phyloP scores from a whole-genome alignment of 164 flowering plant genomes.

The Tetracentron sinense region DNA sequence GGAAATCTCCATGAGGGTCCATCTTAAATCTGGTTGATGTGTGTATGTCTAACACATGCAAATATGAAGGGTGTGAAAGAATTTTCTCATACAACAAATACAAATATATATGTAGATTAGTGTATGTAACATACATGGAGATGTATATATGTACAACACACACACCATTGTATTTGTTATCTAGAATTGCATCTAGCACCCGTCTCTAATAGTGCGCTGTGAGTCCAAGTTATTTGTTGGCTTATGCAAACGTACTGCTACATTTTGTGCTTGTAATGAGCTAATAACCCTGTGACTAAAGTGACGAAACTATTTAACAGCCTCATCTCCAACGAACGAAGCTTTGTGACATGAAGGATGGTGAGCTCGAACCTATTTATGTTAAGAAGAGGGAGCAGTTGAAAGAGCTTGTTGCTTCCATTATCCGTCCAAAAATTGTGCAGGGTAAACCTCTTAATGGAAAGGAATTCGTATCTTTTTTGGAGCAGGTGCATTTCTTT shows the following conservation, averaged over 20 bases:
- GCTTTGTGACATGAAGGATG: slow-evolving; percentile 95
- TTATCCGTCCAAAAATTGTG: slow-evolving; percentile 88
- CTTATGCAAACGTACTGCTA: background rate
- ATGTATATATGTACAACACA: too few relatives aligned
- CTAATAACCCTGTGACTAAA: slow-evolving; percentile 12
- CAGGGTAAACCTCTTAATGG: slow-evolving; percentile 89
- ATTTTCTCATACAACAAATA: too few relatives aligned
- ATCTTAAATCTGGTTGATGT: too few relatives aligned
- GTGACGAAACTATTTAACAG: slow-evolving; percentile 45
- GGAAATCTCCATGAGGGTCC: too few relatives aligned
- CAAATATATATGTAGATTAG: too few relatives aligned
- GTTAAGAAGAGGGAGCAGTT: slow-evolving; percentile 72
- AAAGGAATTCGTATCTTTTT: slow-evolving; percentile 82
- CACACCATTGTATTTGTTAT: too few relatives aligned
- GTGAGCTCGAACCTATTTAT: slow-evolving; percentile 78
- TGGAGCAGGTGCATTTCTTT: slow-evolving; percentile 67
- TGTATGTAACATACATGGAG: too few relatives aligned
- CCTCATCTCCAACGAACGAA: slow-evolving; percentile 97
- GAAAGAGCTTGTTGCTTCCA: slow-evolving; percentile 70
- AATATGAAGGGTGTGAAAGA: too few relatives aligned
- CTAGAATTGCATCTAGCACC: too few relatives aligned
- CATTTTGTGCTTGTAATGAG: background rate
- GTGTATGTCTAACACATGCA: too few relatives aligned
- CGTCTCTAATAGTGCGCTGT: too few relatives aligned
- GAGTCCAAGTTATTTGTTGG: background rate